These are phyloP conservation scores for Phytophthora constricta DNA, from an alignment of 352 stramenopile species.

Conservation along the genomic window DNA sequence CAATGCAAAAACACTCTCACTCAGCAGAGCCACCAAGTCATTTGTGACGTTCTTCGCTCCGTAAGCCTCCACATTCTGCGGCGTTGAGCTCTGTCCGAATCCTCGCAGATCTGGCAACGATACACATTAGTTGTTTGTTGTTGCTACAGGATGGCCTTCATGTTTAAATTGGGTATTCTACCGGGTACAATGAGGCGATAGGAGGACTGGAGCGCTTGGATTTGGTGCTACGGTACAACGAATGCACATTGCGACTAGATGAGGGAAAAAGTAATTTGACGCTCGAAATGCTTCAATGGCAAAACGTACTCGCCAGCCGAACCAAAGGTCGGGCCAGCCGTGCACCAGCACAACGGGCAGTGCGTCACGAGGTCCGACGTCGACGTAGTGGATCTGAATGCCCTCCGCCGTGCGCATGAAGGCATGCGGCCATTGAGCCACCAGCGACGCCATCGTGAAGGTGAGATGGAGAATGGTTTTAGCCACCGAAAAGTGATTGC, in stretches of 20 bases:
- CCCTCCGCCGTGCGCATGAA: constrained; percentile 37
- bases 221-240: constrained; percentile 52
- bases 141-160: not conserved
- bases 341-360: constrained; percentile 72
- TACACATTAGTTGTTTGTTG: not conserved
- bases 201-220: constrained; percentile 46
- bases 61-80: constrained; percentile 54
- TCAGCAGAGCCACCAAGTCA: constrained; percentile 59
- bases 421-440: constrained; percentile 38
- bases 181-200: constrained; percentile 69
- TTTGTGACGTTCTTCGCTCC: constrained; percentile 62
- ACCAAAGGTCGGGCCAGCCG: constrained; percentile 79
- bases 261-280: too few relatives aligned
- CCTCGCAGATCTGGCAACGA: constrained; percentile 54
- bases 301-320: constrained; percentile 54
- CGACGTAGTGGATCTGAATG: constrained; percentile 61
- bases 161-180: too few relatives aligned
- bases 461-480: not conserved
- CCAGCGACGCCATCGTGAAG: constrained; percentile 24
- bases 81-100: constrained; percentile 65
- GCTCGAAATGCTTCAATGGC: too few relatives aligned
- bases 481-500: not conserved
- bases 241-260: too few relatives aligned
- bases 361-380: constrained; percentile 54
- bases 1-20: constrained; percentile 19